These are phyloP conservation scores for Limonium bicolor DNA, from an alignment of 148 eudicot species.

Conservation along the genomic window DNA sequence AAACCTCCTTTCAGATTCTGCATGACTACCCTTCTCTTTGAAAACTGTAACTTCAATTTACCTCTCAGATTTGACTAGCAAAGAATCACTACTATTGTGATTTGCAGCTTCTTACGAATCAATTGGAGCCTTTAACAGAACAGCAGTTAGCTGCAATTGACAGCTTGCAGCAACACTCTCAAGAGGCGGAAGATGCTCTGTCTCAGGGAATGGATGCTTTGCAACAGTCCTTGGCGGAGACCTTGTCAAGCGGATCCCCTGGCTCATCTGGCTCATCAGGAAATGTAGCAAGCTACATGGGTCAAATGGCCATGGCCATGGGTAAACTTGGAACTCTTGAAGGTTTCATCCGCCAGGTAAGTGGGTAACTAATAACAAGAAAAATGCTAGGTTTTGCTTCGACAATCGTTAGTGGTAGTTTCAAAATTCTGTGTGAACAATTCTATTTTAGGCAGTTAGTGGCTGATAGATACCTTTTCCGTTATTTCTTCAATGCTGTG, in stretches of 20 bases:
- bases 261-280: conserved; percentile 44
- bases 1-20: neutral
- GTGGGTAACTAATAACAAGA: neutral
- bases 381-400: neutral
- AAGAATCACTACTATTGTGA: neutral
- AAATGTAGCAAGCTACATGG: conserved; percentile 66
- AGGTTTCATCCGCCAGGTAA: conserved; percentile 81
- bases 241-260: conserved; percentile 45
- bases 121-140: conserved; percentile 79
- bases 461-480: neutral
- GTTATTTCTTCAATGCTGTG: neutral
- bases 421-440: too few species aligned
- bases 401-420: too few species aligned
- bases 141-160: conserved; percentile 64
- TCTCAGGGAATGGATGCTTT: conserved; percentile 61
- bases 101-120: conserved; percentile 46
- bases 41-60: neutral
- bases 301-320: conserved; percentile 84
- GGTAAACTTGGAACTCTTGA: conserved; percentile 71
- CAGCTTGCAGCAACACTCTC: conserved; percentile 65
- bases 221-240: conserved; percentile 41
- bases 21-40: neutral
- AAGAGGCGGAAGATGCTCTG: conserved; percentile 74
- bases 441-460: neutral
- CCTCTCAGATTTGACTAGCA: neutral